Conservation (phyloP, 2,329 filamentous ascomycete genomes). For the Fusarium pseudoanthophilum region DNA sequence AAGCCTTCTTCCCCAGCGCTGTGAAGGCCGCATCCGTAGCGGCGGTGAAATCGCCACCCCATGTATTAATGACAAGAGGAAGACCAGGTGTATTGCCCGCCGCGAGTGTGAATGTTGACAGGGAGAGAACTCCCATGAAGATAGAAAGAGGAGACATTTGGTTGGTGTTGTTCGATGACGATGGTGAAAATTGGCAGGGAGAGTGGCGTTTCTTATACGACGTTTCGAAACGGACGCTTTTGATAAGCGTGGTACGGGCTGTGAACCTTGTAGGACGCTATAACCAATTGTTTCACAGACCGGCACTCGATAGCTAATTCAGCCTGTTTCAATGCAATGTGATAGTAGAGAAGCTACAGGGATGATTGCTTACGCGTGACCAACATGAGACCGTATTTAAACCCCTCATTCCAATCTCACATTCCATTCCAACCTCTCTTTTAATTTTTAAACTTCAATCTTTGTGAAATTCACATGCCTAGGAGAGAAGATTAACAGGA, state of each 20-base stretch:
- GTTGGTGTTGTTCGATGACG: neutral
- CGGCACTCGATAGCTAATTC: neutral
- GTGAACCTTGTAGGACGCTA: constrained; percentile 23
- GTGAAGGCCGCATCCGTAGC: constrained; percentile 63
- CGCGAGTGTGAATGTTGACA: constrained; percentile 21
- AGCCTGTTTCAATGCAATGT: constrained; percentile 8
- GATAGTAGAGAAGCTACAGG: constrained; percentile 5
- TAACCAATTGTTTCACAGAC: constrained; percentile 5
- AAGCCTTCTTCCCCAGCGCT: constrained; percentile 47
- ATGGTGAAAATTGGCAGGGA: neutral
- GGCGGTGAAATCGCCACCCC: constrained; percentile 62
- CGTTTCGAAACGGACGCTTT: constrained; percentile 12
- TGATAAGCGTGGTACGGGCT: constrained; percentile 9
- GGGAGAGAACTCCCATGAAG: constrained; percentile 18
- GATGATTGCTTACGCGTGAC: constrained; percentile 17
- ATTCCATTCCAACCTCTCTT: constrained; percentile 3
- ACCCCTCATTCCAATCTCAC: constrained; percentile 30
- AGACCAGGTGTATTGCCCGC: constrained; percentile 52
- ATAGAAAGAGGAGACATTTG: constrained; percentile 15
- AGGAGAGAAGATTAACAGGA: neutral
- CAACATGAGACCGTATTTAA: constrained; percentile 27
- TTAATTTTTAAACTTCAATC: neutral
- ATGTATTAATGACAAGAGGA: constrained; percentile 65
- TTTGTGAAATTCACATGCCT: neutral
- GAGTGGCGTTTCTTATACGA: constrained; percentile 30